Evolutionary conservation across 192 early-diverging fungal species (phyloP).

Genomic region (Umbelopsis sp.): DNA sequence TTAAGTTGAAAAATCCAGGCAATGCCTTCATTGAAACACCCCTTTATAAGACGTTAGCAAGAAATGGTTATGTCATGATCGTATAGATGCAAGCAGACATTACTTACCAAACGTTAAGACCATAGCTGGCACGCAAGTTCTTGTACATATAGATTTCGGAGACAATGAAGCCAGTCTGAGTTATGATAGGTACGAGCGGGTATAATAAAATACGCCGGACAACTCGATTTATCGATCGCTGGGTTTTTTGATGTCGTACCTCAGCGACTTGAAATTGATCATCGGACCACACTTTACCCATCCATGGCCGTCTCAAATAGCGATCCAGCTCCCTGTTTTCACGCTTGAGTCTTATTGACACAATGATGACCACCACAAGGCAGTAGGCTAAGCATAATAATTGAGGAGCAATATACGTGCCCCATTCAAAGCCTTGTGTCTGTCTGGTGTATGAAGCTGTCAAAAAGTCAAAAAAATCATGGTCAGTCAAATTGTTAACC

Average conservation of each 20-base stretch:
- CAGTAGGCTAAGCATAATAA: slow-evolving; percentile 16
- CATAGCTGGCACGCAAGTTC: neutral
- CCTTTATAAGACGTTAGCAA: neutral
- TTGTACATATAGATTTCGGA: slow-evolving; percentile 20
- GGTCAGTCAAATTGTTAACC: neutral
- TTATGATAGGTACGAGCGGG: slow-evolving; percentile 15
- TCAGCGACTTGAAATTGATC: neutral
- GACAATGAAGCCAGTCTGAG: slow-evolving; percentile 20
- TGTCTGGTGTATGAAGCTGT: slow-evolving; percentile 1
- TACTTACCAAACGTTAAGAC: slow-evolving; percentile 12
- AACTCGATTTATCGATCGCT: slow-evolving; percentile 11
- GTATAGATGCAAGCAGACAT: neutral
- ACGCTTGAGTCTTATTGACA: slow-evolving; percentile 10
- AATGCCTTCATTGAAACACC: slow-evolving; percentile 12
- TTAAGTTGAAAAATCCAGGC: slow-evolving; percentile 20
- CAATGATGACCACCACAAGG: slow-evolving; percentile 11
- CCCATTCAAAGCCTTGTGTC: slow-evolving; percentile 9
- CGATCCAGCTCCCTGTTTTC: neutral
- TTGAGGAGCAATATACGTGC: slow-evolving; percentile 7
- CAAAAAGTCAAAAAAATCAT: neutral
- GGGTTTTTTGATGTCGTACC: neutral
- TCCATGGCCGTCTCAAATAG: neutral
- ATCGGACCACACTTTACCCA: neutral
- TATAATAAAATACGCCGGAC: slow-evolving; percentile 26
- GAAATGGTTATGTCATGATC: neutral